These are phyloP conservation scores for Acanthamoeba lugdunensis DNA, from an alignment of 208 protist species.

Conservation along the genomic window DNA sequence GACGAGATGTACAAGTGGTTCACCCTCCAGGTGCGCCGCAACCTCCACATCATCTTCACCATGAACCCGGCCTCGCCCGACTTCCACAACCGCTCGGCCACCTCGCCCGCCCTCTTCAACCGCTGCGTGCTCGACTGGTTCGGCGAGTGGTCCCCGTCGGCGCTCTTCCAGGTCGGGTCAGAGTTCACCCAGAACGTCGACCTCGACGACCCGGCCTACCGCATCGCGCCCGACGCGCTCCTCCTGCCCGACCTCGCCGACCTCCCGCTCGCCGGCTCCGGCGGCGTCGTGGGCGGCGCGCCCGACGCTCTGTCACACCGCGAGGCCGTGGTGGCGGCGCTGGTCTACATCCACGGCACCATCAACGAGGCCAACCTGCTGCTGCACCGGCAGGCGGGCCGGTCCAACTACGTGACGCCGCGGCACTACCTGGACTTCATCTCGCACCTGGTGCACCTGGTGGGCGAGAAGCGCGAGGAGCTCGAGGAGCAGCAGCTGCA, in stretches of 20 bases:
- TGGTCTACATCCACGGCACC: slow-evolving; percentile 94
- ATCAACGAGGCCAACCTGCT: slow-evolving; percentile 90
- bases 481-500: slow-evolving; percentile 95
- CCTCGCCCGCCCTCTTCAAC: slow-evolving; percentile 98
- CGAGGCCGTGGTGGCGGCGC: slow-evolving; percentile 89
- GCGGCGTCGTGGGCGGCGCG: background rate
- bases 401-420: slow-evolving; percentile 93
- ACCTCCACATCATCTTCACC: slow-evolving; percentile 99
- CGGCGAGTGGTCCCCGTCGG: slow-evolving; percentile 95
- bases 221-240: slow-evolving; percentile 61
- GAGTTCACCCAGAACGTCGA: slow-evolving; percentile 93
- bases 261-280: background rate
- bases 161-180: slow-evolving; percentile 91
- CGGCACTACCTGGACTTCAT: slow-evolving; percentile 98
- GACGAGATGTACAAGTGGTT: slow-evolving; percentile 90
- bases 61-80: slow-evolving; percentile 98
- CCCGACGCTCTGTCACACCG: slow-evolving; percentile 52
- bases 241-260: slow-evolving; percentile 36
- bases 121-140: slow-evolving; percentile 99
- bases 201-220: slow-evolving; percentile 86
- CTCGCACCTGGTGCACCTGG: slow-evolving; percentile 93
- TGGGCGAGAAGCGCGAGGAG: slow-evolving; percentile 92
- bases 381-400: slow-evolving; percentile 77
- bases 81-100: slow-evolving; percentile 94
- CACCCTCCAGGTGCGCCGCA: slow-evolving; percentile 93